Evolutionary conservation across 2,329 filamentous ascomycete genomes (phyloP).

Genomic region (Alternaria rosae): DNA sequence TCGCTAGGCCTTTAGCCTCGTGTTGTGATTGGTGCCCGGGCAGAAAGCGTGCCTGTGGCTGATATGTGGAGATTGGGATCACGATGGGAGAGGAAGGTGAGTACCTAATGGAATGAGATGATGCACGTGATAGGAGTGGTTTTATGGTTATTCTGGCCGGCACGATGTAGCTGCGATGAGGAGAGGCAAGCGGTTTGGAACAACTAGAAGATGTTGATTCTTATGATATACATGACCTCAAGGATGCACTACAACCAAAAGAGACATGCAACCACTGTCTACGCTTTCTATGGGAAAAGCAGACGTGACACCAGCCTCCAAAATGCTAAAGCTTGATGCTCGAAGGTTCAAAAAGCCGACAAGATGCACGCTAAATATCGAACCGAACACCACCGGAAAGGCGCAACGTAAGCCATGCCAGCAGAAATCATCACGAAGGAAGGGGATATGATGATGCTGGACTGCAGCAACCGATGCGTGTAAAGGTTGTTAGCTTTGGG

Average conservation of each 20-base stretch:
- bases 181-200: too few relatives aligned
- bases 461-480: background rate
- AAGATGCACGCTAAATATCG: background rate
- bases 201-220: too few relatives aligned
- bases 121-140: background rate
- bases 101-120: background rate
- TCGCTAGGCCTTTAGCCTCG: background rate
- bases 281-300: background rate
- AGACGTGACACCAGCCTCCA: background rate
- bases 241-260: too few relatives aligned
- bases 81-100: background rate
- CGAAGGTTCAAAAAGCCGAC: background rate
- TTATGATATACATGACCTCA: too few relatives aligned
- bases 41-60: constrained; percentile 3
- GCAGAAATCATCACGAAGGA: background rate
- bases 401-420: background rate
- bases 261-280: background rate
- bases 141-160: background rate
- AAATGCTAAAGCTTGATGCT: background rate
- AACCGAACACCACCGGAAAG: background rate
- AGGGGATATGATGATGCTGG: background rate
- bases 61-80: background rate
- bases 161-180: background rate
- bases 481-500: background rate
- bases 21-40: background rate